Conservation (phyloP, 2,329 filamentous ascomycete genomes). For the Beauveria caledonica region DNA sequence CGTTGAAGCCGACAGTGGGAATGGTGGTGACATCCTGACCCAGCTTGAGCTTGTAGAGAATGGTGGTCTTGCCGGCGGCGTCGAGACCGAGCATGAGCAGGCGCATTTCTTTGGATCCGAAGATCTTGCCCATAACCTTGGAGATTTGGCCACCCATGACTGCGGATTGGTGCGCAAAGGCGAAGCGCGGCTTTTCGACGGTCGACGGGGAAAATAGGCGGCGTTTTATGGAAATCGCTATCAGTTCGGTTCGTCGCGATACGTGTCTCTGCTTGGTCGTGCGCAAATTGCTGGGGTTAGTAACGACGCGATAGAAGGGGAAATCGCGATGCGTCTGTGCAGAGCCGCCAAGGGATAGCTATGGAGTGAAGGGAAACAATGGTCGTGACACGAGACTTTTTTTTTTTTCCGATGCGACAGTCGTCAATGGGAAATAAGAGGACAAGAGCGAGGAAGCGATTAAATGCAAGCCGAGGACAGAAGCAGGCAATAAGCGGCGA, state of each 20-base stretch:
- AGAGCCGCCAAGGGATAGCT: neutral
- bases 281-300: neutral
- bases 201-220: slow-evolving; percentile 5
- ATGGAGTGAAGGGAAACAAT: neutral
- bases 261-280: neutral
- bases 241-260: neutral
- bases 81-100: slow-evolving; percentile 97
- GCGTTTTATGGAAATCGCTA: neutral
- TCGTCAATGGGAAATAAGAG: neutral
- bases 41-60: slow-evolving; percentile 98
- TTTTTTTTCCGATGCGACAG: neutral
- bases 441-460: neutral
- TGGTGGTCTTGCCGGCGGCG: slow-evolving; percentile 97
- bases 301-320: neutral
- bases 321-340: neutral
- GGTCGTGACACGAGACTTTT: neutral
- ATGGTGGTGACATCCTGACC: slow-evolving; percentile 98
- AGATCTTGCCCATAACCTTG: slow-evolving; percentile 97
- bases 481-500: slow-evolving; percentile 8
- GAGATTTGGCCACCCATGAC: slow-evolving; percentile 90
- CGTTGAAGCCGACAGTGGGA: slow-evolving; percentile 97
- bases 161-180: slow-evolving; percentile 17
- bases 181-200: neutral
- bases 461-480: neutral
- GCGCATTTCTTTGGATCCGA: slow-evolving; percentile 98